phyloP scores from a whole-genome alignment of 2,329 filamentous ascomycete species.

The Fusarium agapanthi region DNA sequence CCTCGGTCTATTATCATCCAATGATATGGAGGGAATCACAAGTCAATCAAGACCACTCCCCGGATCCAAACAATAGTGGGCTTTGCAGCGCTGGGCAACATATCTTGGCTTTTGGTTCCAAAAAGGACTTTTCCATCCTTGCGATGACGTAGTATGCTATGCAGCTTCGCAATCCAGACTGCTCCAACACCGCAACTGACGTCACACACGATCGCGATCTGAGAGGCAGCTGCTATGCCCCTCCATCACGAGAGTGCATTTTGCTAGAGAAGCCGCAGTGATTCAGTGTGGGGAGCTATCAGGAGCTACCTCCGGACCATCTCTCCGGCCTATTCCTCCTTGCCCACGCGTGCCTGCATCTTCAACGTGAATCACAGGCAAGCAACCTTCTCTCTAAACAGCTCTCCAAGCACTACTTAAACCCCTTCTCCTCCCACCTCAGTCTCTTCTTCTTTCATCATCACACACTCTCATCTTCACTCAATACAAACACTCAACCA shows the following conservation, averaged over 20 bases:
- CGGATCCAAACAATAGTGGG: conserved; percentile 21
- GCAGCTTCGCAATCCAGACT: neutral
- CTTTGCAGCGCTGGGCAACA: conserved; percentile 6
- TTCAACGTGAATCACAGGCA: conserved; percentile 8
- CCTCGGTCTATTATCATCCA: conserved; percentile 11
- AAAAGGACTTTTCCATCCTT: conserved; percentile 7
- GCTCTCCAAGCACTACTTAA: conserved; percentile 33
- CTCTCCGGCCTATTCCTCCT: neutral
- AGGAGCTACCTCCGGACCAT: neutral
- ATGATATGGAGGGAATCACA: conserved; percentile 2
- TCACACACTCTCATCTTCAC: conserved; percentile 22
- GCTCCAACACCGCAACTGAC: conserved; percentile 14
- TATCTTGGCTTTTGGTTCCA: conserved; percentile 19
- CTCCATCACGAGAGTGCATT: neutral
- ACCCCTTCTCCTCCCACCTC: conserved; percentile 18
- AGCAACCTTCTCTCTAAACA: neutral
- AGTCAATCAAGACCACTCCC: neutral
- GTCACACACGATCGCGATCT: conserved; percentile 28
- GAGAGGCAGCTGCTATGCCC: neutral
- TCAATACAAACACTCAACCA: conserved; percentile 5
- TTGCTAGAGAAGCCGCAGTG: neutral
- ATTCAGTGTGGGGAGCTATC: conserved; percentile 8
- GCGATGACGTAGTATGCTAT: conserved; percentile 26
- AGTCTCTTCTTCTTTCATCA: conserved; percentile 8
- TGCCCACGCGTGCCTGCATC: conserved; percentile 7